A percentile compares a stretch with the other conserved stretches of the same genome.
Conservation (phyloP, 2,329 filamentous ascomycete genomes). For the Colletotrichum agaves region DNA sequence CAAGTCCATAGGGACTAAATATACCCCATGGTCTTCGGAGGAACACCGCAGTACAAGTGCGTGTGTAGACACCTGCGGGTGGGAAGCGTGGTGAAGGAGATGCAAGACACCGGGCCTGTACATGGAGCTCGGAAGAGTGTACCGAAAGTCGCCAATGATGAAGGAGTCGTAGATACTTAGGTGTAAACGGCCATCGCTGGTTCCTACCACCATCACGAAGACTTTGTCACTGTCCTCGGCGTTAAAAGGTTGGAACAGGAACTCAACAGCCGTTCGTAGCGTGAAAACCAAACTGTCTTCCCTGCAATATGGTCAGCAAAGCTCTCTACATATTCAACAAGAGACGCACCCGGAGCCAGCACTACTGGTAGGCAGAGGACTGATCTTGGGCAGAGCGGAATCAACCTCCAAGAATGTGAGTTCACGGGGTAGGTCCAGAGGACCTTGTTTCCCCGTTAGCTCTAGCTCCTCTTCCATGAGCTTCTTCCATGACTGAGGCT, state of each 20-base stretch:
- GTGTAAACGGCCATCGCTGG: conserved; percentile 76
- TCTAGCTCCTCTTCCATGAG: conserved; percentile 44
- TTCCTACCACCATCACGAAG: conserved; percentile 81
- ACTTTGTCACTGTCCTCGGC: conserved; percentile 77
- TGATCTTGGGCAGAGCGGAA: conserved; percentile 79
- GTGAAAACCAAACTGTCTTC: conserved; percentile 74
- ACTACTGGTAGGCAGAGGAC: conserved; percentile 70
- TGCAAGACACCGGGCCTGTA: conserved; percentile 46
- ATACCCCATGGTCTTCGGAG: conserved; percentile 55
- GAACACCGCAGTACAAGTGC: conserved; percentile 70
- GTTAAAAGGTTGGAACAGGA: conserved; percentile 72
- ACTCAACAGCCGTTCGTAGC: conserved; percentile 74
- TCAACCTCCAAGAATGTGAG: conserved; percentile 82
- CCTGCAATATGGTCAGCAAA: conserved; percentile 40
- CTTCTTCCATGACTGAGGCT: conserved; percentile 45
- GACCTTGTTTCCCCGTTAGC: conserved; percentile 40
- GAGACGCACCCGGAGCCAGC: conserved; percentile 69
- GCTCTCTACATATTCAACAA: neutral
- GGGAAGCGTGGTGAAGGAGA: conserved; percentile 72
- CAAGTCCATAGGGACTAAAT: conserved; percentile 83
- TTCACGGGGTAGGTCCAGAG: conserved; percentile 73
- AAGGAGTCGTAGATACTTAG: conserved; percentile 89
- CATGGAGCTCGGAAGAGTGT: conserved; percentile 50
- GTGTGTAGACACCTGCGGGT: conserved; percentile 81
- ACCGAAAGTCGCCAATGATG: conserved; percentile 74